Base-by-base conservation (phyloP, 2,329 filamentous ascomycete genomes). In the Trichophyton mentagrophytes region DNA sequence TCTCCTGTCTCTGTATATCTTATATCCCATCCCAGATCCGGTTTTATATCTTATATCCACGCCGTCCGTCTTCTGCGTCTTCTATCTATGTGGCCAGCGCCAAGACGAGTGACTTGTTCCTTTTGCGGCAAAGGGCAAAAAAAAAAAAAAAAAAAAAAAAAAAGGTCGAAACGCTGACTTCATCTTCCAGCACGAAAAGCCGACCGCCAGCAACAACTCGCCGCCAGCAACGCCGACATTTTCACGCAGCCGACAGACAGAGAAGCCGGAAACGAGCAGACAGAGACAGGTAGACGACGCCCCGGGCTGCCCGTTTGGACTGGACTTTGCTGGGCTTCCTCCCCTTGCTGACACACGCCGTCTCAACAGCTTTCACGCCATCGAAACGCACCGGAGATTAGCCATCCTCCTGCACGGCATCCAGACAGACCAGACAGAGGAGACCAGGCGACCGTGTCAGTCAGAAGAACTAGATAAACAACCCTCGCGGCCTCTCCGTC, bases 381-480 rank as follows among this genome's bases (percentile, higher is more conserved):
- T 51, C 46, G 46, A 51, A 51, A 51, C 46, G 9, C 20, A 51
- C 46, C 40, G 46, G 46, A 51, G 46, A 51, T 51, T 51, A 51
- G 20, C 46, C 22, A 51, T 13, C 22, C 46, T 27, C 25, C 13
- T 22, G 20, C 11, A 3, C 9, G 2, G 20, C 20, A 47, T 20
- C 22, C 22, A 30, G 20, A 51, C 22, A 11, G 46, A 9, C 8
- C 20, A 25, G 22, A 49, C 3, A 47, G 20, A 53, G 49, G n/a
- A 53, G 49, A 13, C 1, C 6, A 15, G 15, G n/a, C n/a, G 17
- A 9, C 33, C 6, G 27, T 30, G 27, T 7, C 27, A 7, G 27
- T 6, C 6, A 30, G 27, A 15, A 44, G 40, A 44, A n/a, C 17
- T 4, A 44, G 40, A 44, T 7, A 38, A 38, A 38, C 33, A 38